These are phyloP conservation scores for Ustilago loliicola DNA, from an alignment of 1,284 basidiomycete genomes.

Conservation along the genomic window DNA sequence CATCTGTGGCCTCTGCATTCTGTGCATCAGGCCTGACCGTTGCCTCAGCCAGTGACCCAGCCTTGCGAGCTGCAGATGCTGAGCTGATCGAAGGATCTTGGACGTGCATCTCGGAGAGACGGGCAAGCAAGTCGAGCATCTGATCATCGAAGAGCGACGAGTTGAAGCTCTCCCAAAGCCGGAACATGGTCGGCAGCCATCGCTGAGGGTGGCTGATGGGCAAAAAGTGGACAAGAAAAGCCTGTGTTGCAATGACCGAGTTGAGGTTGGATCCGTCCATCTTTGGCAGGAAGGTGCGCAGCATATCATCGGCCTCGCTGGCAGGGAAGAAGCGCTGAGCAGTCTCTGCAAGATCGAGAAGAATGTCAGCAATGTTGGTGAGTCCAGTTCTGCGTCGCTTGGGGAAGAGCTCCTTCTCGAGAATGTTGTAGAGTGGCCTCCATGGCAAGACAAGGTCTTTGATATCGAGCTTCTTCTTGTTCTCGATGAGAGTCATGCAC, in stretches of 20 bases:
- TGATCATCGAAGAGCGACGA: slow-evolving; percentile 85
- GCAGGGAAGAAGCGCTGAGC: slow-evolving; percentile 91
- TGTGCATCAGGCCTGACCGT: slow-evolving; percentile 21
- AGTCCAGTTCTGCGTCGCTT: slow-evolving; percentile 73
- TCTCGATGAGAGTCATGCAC: slow-evolving; percentile 81
- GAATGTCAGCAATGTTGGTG: slow-evolving; percentile 79
- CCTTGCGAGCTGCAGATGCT: slow-evolving; percentile 28
- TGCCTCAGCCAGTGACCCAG: slow-evolving; percentile 27
- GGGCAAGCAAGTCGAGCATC: slow-evolving; percentile 83
- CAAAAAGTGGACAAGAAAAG: slow-evolving; percentile 68
- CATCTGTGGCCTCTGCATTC: background rate
- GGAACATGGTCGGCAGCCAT: slow-evolving; percentile 74
- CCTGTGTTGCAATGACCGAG: slow-evolving; percentile 66
- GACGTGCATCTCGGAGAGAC: slow-evolving; percentile 83
- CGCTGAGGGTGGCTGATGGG: slow-evolving; percentile 64
- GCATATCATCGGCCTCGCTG: slow-evolving; percentile 88
- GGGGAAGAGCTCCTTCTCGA: slow-evolving; percentile 85
- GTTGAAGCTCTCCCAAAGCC: slow-evolving; percentile 87
- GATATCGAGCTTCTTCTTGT: slow-evolving; percentile 82
- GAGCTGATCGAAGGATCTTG: slow-evolving; percentile 68
- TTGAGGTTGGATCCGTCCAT: slow-evolving; percentile 82
- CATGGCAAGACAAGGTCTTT: slow-evolving; percentile 88
- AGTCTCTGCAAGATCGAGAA: slow-evolving; percentile 86
- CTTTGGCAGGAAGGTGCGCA: slow-evolving; percentile 80
- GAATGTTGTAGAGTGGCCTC: slow-evolving; percentile 84